Conservation (phyloP, 2,329 filamentous ascomycete genomes). For the Cercospora zeina region DNA sequence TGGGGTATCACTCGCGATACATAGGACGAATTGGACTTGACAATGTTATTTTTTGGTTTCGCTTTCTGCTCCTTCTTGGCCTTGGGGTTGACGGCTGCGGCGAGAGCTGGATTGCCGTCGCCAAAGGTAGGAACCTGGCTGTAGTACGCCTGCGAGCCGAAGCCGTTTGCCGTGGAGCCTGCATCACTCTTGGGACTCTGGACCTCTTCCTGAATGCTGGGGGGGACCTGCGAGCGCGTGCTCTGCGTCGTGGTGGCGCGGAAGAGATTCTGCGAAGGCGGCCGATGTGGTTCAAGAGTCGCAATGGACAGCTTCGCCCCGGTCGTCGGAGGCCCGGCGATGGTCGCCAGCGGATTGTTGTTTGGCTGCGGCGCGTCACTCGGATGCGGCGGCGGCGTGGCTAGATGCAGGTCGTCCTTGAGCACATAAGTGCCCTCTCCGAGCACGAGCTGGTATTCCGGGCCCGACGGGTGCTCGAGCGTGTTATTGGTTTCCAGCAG, state of each 20-base stretch:
- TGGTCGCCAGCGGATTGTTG: slow-evolving; percentile 86
- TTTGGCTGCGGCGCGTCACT: slow-evolving; percentile 86
- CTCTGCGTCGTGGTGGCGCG: slow-evolving; percentile 47
- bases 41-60: slow-evolving; percentile 97
- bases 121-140: slow-evolving; percentile 67
- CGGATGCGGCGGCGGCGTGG: slow-evolving; percentile 91
- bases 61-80: slow-evolving; percentile 68
- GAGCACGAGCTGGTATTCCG: slow-evolving; percentile 85
- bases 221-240: slow-evolving; percentile 40
- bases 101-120: slow-evolving; percentile 76
- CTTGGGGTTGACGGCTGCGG: slow-evolving; percentile 60
- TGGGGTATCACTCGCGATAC: slow-evolving; percentile 95
- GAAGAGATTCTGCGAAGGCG: slow-evolving; percentile 47
- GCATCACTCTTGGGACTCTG: slow-evolving; percentile 50
- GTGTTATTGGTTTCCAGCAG: slow-evolving; percentile 95
- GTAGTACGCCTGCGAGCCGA: slow-evolving; percentile 38
- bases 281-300: slow-evolving; percentile 60
- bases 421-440: slow-evolving; percentile 94
- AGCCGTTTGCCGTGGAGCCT: slow-evolving; percentile 46
- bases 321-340: slow-evolving; percentile 74
- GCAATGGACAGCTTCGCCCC: slow-evolving; percentile 84
- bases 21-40: slow-evolving; percentile 98
- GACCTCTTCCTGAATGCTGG: slow-evolving; percentile 51
- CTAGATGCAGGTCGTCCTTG: slow-evolving; percentile 86
- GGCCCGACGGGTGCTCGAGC: slow-evolving; percentile 73